A percentile compares a stretch with the other conserved stretches of the same genome.
phyloP scores from a whole-genome alignment of 2,329 filamentous ascomycete genomes.

The Domatiomyces catenatus region DNA sequence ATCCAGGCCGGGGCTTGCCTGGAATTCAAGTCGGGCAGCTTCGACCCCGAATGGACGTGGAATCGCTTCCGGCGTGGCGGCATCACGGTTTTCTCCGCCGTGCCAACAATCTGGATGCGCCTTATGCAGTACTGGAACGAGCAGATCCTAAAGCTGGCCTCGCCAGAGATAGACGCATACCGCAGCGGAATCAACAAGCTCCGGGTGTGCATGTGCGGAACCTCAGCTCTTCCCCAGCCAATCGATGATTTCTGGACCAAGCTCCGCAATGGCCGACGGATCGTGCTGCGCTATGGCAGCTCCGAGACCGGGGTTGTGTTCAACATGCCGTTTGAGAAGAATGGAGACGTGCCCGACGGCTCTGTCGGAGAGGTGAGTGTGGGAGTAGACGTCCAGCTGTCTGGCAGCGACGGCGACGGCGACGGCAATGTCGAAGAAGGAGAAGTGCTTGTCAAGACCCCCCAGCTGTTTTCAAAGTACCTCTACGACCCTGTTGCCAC shows the following conservation, averaged over 20 bases:
- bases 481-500: slow-evolving; percentile 22
- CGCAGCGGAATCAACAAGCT: slow-evolving; percentile 25
- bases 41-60: slow-evolving; percentile 26
- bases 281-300: slow-evolving; percentile 30
- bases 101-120: slow-evolving; percentile 31
- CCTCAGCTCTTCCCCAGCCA: slow-evolving; percentile 34
- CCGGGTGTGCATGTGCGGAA: slow-evolving; percentile 21
- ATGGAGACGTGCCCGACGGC: slow-evolving; percentile 15
- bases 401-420: slow-evolving; percentile 11
- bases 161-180: slow-evolving; percentile 22
- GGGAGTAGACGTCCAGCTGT: slow-evolving; percentile 28
- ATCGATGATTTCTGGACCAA: slow-evolving; percentile 37
- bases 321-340: slow-evolving; percentile 25
- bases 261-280: slow-evolving; percentile 27
- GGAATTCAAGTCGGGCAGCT: slow-evolving; percentile 28
- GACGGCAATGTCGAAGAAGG: slow-evolving; percentile 34
- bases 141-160: slow-evolving; percentile 11
- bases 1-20: slow-evolving; percentile 27
- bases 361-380: slow-evolving; percentile 24
- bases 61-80: slow-evolving; percentile 23
- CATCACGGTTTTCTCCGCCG: slow-evolving; percentile 26
- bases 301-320: slow-evolving; percentile 32
- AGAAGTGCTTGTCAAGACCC: slow-evolving; percentile 29
- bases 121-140: slow-evolving; percentile 24
- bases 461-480: slow-evolving; percentile 30